phyloP scores from a whole-genome alignment of 176 grass and related monocot genomes.

The Guadua angustifolia region DNA sequence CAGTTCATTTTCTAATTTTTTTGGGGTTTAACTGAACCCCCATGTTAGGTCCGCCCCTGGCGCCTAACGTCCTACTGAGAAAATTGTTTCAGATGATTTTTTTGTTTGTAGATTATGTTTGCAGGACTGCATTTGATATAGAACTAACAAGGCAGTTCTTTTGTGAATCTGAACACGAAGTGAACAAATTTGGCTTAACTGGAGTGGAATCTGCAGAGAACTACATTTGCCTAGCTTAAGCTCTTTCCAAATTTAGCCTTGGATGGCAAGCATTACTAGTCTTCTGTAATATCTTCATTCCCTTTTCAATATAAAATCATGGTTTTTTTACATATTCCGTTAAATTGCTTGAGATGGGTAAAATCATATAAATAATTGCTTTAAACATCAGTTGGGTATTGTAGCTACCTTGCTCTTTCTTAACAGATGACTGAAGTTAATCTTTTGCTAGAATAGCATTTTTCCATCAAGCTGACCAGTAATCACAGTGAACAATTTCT shows the following conservation, averaged over 20 bases:
- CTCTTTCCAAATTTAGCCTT: neutral
- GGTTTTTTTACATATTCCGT: too few relatives aligned
- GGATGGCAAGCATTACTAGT: neutral
- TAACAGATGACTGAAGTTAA: slow-evolving; percentile 21
- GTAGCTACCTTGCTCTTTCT: neutral
- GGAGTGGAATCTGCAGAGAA: neutral
- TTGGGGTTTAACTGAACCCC: too few relatives aligned
- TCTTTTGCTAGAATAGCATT: neutral
- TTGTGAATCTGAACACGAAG: neutral
- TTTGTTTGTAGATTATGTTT: neutral
- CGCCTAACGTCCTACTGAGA: too few relatives aligned
- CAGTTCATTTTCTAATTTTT: too few relatives aligned
- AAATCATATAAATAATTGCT: neutral
- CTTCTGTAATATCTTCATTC: too few relatives aligned
- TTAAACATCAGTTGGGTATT: neutral
- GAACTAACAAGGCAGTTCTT: neutral
- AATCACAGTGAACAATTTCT: neutral
- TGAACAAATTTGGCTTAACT: neutral
- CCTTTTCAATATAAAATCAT: too few relatives aligned
- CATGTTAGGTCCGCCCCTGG: too few relatives aligned
- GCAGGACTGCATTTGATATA: neutral
- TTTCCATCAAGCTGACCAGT: slow-evolving; percentile 11
- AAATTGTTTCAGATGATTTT: too few relatives aligned
- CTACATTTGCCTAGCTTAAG: neutral
- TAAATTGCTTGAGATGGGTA: too few relatives aligned